phyloP scores from a whole-genome alignment of 176 grass and related monocot genomes.

The Elaeis guineensis region DNA sequence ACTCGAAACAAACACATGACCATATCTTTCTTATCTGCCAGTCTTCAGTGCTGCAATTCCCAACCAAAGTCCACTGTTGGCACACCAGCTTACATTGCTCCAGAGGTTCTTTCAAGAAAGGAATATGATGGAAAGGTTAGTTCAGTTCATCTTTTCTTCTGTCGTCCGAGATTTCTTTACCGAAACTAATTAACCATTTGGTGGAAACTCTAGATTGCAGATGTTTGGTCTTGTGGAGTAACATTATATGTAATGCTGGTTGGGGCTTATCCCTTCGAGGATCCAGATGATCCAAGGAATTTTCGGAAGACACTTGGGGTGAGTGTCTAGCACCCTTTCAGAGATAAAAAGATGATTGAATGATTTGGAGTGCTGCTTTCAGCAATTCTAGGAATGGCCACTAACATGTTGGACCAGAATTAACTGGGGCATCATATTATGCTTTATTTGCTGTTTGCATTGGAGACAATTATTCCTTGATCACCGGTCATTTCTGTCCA shows the following conservation, averaged over 20 bases:
- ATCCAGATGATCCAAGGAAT: conserved; percentile 83
- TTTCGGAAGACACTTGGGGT: conserved; percentile 89
- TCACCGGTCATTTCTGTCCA: too few species aligned
- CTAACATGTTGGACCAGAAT: too few species aligned
- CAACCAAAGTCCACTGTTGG: conserved; percentile 96
- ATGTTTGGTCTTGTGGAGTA: conserved; percentile 98
- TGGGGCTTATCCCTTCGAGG: conserved; percentile 90
- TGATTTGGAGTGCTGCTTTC: too few species aligned
- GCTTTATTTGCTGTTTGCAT: too few species aligned
- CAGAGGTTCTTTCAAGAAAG: conserved; percentile 75
- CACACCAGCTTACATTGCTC: conserved; percentile 93
- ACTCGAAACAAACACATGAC: background rate
- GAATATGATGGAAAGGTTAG: conserved; percentile 91
- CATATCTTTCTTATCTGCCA: conserved; percentile 21
- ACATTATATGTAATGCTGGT: conserved; percentile 97
- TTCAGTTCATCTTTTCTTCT: conserved; percentile 6
- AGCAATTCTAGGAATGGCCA: too few species aligned
- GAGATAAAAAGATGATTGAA: background rate
- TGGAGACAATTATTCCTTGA: too few species aligned
- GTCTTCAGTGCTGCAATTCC: conserved; percentile 90
- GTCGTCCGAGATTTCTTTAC: background rate
- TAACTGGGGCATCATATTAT: too few species aligned
- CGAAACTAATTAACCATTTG: background rate
- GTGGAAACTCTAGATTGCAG: conserved; percentile 56
- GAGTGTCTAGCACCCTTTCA: conserved; percentile 16